Percentiles rank a stretch among this genome's conserved stretches.
phyloP scores from a whole-genome alignment of 345 rosid genomes.

The Litchi chinensis region DNA sequence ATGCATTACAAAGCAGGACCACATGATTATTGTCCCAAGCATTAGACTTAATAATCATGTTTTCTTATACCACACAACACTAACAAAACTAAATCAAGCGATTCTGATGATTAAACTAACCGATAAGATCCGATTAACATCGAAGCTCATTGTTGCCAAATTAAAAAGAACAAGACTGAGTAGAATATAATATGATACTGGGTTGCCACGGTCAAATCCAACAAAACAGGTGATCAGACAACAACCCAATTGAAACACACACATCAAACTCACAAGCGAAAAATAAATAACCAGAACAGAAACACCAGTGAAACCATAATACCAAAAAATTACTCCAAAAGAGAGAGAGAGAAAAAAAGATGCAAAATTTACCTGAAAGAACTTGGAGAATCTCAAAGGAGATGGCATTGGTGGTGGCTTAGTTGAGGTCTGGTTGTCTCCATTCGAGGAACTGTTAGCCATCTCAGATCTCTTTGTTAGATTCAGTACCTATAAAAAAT shows the following conservation, averaged over 20 bases:
- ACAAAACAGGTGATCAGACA: not conserved
- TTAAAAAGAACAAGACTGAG: not conserved
- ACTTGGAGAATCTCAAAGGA: conserved; percentile 83
- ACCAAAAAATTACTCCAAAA: not conserved
- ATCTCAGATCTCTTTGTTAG: conserved; percentile 44
- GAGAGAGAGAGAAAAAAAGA: not conserved
- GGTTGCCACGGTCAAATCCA: not conserved
- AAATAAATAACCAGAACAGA: not conserved
- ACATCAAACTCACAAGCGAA: not conserved
- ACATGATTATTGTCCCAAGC: not conserved
- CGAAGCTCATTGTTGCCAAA: not conserved
- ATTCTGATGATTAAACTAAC: not conserved
- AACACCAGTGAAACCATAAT: not conserved
- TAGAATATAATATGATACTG: not conserved
- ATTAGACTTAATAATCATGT: not conserved
- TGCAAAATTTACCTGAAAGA: conserved; percentile 61
- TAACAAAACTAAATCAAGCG: not conserved
- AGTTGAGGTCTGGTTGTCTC: conserved; percentile 50
- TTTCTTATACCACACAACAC: conserved; percentile 1
- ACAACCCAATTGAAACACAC: not conserved
- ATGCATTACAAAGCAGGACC: not conserved
- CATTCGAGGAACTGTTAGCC: conserved; percentile 56
- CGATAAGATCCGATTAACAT: not conserved
- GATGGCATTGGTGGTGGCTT: conserved; percentile 93
- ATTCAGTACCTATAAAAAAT: conserved; percentile 7